Evolutionary conservation across 1,284 basidiomycete species (phyloP).

Genomic region (Ganoderma multipileum): DNA sequence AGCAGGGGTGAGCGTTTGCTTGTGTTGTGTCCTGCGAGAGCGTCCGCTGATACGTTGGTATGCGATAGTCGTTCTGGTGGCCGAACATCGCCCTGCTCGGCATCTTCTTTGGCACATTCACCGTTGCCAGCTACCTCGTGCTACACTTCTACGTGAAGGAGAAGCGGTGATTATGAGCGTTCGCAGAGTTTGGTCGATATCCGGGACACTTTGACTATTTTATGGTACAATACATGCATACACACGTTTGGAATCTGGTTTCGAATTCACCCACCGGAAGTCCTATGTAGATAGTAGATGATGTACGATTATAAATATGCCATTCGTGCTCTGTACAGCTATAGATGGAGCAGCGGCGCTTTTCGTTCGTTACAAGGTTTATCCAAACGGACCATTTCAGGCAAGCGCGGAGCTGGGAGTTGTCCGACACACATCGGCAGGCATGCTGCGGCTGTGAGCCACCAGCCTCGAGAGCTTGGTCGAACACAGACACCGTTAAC

Average conservation of each 20-base stretch:
- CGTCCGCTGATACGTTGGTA: slow-evolving; percentile 6
- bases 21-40: background rate
- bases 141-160: slow-evolving; percentile 92
- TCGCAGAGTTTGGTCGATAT: background rate
- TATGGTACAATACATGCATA: slow-evolving; percentile 1
- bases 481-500: no score
- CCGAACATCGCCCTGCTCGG: slow-evolving; percentile 86
- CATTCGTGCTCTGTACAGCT: background rate
- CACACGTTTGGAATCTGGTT: background rate
- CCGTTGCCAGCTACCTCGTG: slow-evolving; percentile 76
- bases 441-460: no score
- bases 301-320: slow-evolving; percentile 10
- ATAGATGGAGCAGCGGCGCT: background rate
- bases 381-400: no score
- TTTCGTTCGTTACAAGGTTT: no score
- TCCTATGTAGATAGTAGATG: slow-evolving; percentile 6
- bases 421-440: no score
- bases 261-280: background rate
- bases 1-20: slow-evolving; percentile 64
- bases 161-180: slow-evolving; percentile 61
- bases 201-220: background rate
- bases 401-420: no score
- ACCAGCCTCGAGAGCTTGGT: no score
- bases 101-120: slow-evolving; percentile 86
- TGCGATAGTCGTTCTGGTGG: slow-evolving; percentile 89